These are phyloP conservation scores for Suhomyces pyralidae DNA, from an alignment of 805 yeast genomes.

Conservation along the genomic window DNA sequence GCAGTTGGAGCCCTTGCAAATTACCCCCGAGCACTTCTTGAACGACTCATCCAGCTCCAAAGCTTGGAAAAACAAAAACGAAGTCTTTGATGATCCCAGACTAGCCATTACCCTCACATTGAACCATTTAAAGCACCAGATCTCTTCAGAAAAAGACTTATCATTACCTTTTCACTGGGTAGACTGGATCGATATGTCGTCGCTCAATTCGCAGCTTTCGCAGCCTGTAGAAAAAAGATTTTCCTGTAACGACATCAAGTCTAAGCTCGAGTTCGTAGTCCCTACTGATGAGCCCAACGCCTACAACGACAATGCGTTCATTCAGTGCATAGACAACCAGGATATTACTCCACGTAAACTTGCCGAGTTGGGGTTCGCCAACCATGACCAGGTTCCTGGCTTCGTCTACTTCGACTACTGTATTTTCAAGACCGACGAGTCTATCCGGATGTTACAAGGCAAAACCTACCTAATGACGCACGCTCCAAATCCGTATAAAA, in stretches of 20 bases:
- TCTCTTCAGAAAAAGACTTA: neutral
- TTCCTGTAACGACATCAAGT: slow-evolving; percentile 13
- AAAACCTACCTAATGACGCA: slow-evolving; percentile 15
- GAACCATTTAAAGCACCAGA: slow-evolving; percentile 4
- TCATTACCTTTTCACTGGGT: slow-evolving; percentile 24
- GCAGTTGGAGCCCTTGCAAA: neutral
- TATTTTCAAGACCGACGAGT: slow-evolving; percentile 19
- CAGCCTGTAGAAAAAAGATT: slow-evolving; percentile 1
- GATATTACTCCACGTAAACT: slow-evolving; percentile 17
- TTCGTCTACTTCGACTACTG: slow-evolving; percentile 23
- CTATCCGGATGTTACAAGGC: slow-evolving; percentile 15
- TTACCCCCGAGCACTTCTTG: neutral
- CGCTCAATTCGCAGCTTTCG: slow-evolving; percentile 8
- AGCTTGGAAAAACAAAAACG: slow-evolving; percentile 19
- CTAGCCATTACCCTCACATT: slow-evolving; percentile 17
- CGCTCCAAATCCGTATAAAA: slow-evolving; percentile 17
- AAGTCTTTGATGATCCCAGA: slow-evolving; percentile 20
- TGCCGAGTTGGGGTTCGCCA: slow-evolving; percentile 19
- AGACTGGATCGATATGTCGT: slow-evolving; percentile 23
- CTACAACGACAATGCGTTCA: neutral
- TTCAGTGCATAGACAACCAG: slow-evolving; percentile 17
- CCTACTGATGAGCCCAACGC: neutral
- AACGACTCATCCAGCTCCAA: slow-evolving; percentile 3
- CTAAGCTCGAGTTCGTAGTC: slow-evolving; percentile 7
- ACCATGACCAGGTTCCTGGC: slow-evolving; percentile 26